Evolutionary conservation across 2,329 filamentous ascomycete species (phyloP), one percentile per base, ranked within the genome.

Genomic region (Pseudogymnoascus sp.): DNA sequence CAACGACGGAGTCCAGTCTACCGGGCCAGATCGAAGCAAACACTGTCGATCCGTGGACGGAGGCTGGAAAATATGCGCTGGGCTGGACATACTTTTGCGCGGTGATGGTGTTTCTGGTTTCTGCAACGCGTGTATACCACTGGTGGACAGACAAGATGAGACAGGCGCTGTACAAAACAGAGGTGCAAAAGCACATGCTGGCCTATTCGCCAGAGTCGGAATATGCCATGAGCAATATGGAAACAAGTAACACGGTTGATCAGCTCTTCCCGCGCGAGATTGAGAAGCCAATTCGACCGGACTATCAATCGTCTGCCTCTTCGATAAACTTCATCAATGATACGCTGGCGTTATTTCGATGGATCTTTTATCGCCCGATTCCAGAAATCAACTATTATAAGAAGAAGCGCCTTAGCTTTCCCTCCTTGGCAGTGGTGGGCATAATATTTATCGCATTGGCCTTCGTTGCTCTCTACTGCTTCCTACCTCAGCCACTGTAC

Each of bases 61-160:
- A 91, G 71, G 87, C 92, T 21, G 90, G 88, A 49, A 96, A 96
- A 78, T 96, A 97, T 77, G 91, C 83, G 1, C 77, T 91, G 61
- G 91, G 88, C 63, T 96, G 91, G 86, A 91, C 93, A 12, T 96
- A 96, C 75, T 96, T 96, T 71, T 87, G 89, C 61, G 75, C 96
- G 59, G 85, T 87, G 60, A 75, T 97, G 65, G 81, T 93, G 67
- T 82, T 83, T 28, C 70, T 85, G 62, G 86, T 93, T 3, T 77
- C 89, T 9, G 71, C 88, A 9, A 80, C 93, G 72, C 86, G 91
- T 68, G 82, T 90, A 72, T 96, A 93, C 81, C 89, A 96, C 75
- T 87, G 89, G 69, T 96, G 91, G 88, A 91, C 93, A 69, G 93
- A 97, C 79, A 96, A 95, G 78, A 91, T 96, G 68, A 86, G 93